Evolutionary conservation across 1,284 basidiomycete genomes (phyloP), one percentile per base, ranked within the genome.

Genomic region (Sanghuangporus baumii): DNA sequence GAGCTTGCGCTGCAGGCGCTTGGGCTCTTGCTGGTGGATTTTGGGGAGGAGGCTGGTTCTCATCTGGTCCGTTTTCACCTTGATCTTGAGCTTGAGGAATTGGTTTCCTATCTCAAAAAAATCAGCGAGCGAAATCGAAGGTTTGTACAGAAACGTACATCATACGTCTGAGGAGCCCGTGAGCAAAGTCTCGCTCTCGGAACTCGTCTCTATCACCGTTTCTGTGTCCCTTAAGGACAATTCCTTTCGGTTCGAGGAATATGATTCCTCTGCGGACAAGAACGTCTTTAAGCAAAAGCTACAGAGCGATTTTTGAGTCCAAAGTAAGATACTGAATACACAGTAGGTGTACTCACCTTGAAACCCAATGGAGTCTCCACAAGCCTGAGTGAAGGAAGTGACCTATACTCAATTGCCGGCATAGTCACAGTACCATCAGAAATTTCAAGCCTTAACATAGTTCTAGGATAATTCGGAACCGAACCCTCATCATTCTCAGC

Each of bases 391-490:
- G 84, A 75, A 4, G 83, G 81, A 38, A 93, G 69, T 9, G 75
- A 73, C 51, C 79, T 79, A 66, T 84, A 88, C 69, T 93, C 90
- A 64, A 91, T 84, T 1, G 87, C 90, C n/a, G 78, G 78, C 20
- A 92, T 70, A 1, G 73, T 78, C 1, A 78, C 80, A 2, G 74
- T 69, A 26, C 90, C 90, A 68, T 93, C 91, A 63, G 81, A 86
- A 55, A 93, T 73, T 66, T 85, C 78, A 38, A 93, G 78, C 41
- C 75, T 80, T 58, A 93, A 76, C 83, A 88, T 90, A 37, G 83
- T 80, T 52, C 88, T 76, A 4, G 89, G 83, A 70, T 88, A 93
- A 65, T 83, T 87, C 1, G 90, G 89, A 63, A 91, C 79, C 0
- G 87, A 84, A 0, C 86, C 86, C 68, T 87, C 87, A 40, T 84